These are phyloP conservation scores for Plasmodium chabaudi DNA, from an alignment of 169 alveolate genomes.

Conservation along the genomic window DNA sequence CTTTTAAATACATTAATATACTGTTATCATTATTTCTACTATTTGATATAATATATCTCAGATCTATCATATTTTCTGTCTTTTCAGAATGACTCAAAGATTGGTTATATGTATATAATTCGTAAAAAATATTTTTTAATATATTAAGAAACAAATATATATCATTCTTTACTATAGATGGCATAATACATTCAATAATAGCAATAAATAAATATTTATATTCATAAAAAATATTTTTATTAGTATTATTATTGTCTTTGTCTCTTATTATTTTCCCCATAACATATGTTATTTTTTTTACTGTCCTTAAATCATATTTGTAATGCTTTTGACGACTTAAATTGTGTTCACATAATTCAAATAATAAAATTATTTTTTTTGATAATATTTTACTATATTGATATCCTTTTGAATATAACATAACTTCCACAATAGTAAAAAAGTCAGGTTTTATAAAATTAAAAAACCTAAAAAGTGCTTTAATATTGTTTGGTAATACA, in stretches of 20 bases:
- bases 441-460: constrained; percentile 94
- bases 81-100: constrained; percentile 16
- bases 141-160: constrained; percentile 60
- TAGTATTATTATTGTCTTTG: neutral
- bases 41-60: constrained; percentile 40
- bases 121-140: constrained; percentile 58
- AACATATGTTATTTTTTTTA: constrained; percentile 93
- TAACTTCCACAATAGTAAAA: constrained; percentile 92
- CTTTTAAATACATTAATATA: constrained; percentile 36
- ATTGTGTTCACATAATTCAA: constrained; percentile 94
- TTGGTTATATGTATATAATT: constrained; percentile 67
- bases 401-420: constrained; percentile 96
- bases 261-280: constrained; percentile 90
- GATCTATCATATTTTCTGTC: constrained; percentile 9
- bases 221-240: constrained; percentile 50
- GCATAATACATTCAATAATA: constrained; percentile 73
- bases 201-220: constrained; percentile 72
- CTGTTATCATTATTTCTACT: constrained; percentile 58
- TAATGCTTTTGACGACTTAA: constrained; percentile 95
- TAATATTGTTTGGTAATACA: constrained; percentile 96
- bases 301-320: constrained; percentile 98
- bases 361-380: constrained; percentile 94
- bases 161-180: constrained; percentile 68
- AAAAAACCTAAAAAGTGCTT: constrained; percentile 93
- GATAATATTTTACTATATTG: constrained; percentile 93